Percentiles rank a stretch among this genome's conserved stretches.
Evolutionary conservation across 805 yeast genomes (phyloP).

Genomic region (Candida nitratophila): DNA sequence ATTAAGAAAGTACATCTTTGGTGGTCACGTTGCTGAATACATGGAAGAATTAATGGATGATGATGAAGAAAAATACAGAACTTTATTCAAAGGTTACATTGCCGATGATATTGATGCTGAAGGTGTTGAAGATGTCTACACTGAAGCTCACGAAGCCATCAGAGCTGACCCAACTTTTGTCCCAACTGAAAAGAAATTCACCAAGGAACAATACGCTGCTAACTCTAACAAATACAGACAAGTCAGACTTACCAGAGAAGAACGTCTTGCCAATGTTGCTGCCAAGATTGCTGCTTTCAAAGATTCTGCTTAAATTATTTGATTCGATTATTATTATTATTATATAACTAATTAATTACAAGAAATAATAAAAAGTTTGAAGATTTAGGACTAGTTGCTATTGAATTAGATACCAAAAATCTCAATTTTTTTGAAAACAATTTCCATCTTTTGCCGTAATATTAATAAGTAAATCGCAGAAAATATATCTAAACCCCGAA

Average conservation of each 20-base stretch:
- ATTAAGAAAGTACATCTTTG: slow-evolving; percentile 98
- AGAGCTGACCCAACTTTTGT: slow-evolving; percentile 92
- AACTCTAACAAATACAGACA: slow-evolving; percentile 89
- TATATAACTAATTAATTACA: too few species aligned
- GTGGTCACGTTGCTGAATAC: slow-evolving; percentile 99
- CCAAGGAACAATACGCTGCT: slow-evolving; percentile 98
- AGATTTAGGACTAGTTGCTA: too few species aligned
- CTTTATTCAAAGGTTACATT: slow-evolving; percentile 92
- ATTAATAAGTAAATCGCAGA: too few species aligned
- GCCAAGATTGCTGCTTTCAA: slow-evolving; percentile 92
- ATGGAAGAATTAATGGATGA: slow-evolving; percentile 99
- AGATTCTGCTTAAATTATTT: slow-evolving; percentile 33
- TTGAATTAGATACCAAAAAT: too few species aligned
- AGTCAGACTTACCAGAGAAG: slow-evolving; percentile 81
- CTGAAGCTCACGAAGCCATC: slow-evolving; percentile 90
- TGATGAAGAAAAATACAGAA: slow-evolving; percentile 98
- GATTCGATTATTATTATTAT: too few species aligned
- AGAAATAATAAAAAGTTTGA: too few species aligned
- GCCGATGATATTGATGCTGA: slow-evolving; percentile 98
- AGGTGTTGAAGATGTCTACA: slow-evolving; percentile 90
- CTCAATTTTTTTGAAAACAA: too few species aligned
- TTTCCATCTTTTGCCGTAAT: too few species aligned
- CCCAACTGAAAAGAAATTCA: slow-evolving; percentile 85
- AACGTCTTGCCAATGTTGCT: slow-evolving; percentile 84
- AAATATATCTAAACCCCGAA: too few species aligned